Conservation (phyloP, 1,284 basidiomycete genomes). For the Porogramme epimiltina region DNA sequence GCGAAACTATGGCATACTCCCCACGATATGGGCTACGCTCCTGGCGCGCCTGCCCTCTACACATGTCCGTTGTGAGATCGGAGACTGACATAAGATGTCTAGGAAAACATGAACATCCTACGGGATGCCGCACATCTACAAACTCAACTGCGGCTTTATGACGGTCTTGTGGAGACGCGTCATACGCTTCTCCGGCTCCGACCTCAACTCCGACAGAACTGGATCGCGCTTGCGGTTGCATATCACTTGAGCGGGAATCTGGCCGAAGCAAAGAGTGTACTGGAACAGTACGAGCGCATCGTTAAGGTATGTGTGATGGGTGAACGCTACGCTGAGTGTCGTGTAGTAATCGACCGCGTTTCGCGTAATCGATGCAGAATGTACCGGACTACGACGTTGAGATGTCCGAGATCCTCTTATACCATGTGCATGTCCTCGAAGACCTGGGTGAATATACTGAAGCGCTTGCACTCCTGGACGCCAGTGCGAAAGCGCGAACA, state of each 20-base stretch:
- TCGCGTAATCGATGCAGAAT: slow-evolving; percentile 47
- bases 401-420: slow-evolving; percentile 84
- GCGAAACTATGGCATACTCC: too few species aligned
- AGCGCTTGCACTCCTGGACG: slow-evolving; percentile 65
- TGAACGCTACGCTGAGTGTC: background rate
- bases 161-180: slow-evolving; percentile 81
- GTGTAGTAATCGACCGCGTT: background rate
- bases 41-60: too few species aligned
- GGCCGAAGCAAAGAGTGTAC: slow-evolving; percentile 70
- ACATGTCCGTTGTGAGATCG: background rate
- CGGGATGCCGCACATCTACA: slow-evolving; percentile 91
- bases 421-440: slow-evolving; percentile 81
- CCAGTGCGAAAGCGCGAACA: slow-evolving; percentile 61
- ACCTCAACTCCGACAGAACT: slow-evolving; percentile 86
- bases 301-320: slow-evolving; percentile 52
- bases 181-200: slow-evolving; percentile 81
- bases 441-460: slow-evolving; percentile 70
- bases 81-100: slow-evolving; percentile 4
- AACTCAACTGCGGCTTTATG: slow-evolving; percentile 87
- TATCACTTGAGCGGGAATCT: slow-evolving; percentile 84
- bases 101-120: slow-evolving; percentile 95
- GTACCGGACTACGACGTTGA: slow-evolving; percentile 81
- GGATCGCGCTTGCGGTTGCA: slow-evolving; percentile 89
- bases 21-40: too few species aligned
- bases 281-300: slow-evolving; percentile 69